Evolutionary conservation across 2,329 filamentous ascomycete species (phyloP).

Genomic region (Penicillium verrucosum): DNA sequence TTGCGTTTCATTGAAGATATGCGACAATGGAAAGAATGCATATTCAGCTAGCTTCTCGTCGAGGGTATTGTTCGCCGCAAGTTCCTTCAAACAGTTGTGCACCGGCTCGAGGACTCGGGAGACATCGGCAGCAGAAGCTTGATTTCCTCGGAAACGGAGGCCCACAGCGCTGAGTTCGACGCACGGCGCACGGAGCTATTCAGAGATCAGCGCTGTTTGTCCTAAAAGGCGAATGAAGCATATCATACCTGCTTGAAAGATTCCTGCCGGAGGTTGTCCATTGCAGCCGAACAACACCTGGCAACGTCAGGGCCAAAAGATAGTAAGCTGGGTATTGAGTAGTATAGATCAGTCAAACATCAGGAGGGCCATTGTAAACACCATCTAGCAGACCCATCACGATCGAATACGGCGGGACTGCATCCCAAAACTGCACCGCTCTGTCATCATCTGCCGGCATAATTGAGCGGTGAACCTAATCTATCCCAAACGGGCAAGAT

Average conservation of each 20-base stretch:
- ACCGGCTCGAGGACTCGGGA: conserved; percentile 48
- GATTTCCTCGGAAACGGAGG: conserved; percentile 49
- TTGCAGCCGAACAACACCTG: conserved; percentile 14
- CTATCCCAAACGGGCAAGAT: conserved; percentile 14
- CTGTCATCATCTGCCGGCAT: conserved; percentile 23
- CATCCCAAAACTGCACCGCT: conserved; percentile 17
- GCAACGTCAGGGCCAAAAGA: neutral
- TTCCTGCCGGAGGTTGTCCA: conserved; percentile 41
- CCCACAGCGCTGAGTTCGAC: conserved; percentile 57
- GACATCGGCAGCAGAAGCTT: conserved; percentile 47
- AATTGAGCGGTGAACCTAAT: conserved; percentile 21
- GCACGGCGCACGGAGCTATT: conserved; percentile 56
- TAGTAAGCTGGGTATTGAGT: neutral
- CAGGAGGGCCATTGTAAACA: neutral
- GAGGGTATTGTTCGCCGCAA: conserved; percentile 48
- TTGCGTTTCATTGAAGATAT: conserved; percentile 75
- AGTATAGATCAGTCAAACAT: neutral
- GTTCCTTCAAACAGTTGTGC: conserved; percentile 35
- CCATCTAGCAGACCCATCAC: neutral
- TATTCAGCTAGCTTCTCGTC: conserved; percentile 89
- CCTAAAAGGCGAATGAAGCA: neutral
- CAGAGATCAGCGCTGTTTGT: neutral
- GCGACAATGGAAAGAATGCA: conserved; percentile 86
- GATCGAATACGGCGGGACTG: conserved; percentile 8
- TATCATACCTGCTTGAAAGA: conserved; percentile 40